Evolutionary conservation across 345 rosid genomes (phyloP).

Genomic region (Eucalyptus virginea): DNA sequence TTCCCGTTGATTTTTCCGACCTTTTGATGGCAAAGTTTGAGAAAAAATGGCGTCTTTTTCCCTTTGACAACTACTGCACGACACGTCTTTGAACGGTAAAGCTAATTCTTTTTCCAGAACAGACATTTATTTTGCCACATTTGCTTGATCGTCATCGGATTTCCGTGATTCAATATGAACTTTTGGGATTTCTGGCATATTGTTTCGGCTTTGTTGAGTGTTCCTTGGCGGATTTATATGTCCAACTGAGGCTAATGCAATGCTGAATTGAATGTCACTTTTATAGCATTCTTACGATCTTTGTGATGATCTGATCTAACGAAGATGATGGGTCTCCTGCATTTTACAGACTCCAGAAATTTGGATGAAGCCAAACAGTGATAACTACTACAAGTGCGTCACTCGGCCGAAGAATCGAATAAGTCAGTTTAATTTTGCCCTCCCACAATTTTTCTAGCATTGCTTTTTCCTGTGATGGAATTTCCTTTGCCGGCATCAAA

Average conservation of each 20-base stretch:
- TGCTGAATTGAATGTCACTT: not conserved
- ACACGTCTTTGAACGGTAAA: not conserved
- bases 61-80: not conserved
- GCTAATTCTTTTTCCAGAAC: not conserved
- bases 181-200: not conserved
- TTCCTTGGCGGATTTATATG: not conserved
- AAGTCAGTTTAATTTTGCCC: constrained; percentile 20
- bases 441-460: not conserved
- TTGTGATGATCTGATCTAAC: not conserved
- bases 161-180: not conserved
- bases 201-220: not conserved
- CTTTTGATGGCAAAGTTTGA: not conserved
- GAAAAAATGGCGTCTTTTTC: not conserved
- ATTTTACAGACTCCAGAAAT: constrained; percentile 60
- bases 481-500: not conserved
- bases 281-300: not conserved
- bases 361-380: constrained; percentile 85
- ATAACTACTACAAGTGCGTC: constrained; percentile 49
- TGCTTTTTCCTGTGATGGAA: not conserved
- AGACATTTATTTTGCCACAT: not conserved
- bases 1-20: not conserved
- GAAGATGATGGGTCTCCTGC: not conserved
- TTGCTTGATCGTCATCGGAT: not conserved
- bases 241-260: not conserved
- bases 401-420: constrained; percentile 39